A percentile compares a stretch with the other conserved stretches of the same genome.
phyloP scores from a whole-genome alignment of 306 rosid species.

The Abrus pulchellus region DNA sequence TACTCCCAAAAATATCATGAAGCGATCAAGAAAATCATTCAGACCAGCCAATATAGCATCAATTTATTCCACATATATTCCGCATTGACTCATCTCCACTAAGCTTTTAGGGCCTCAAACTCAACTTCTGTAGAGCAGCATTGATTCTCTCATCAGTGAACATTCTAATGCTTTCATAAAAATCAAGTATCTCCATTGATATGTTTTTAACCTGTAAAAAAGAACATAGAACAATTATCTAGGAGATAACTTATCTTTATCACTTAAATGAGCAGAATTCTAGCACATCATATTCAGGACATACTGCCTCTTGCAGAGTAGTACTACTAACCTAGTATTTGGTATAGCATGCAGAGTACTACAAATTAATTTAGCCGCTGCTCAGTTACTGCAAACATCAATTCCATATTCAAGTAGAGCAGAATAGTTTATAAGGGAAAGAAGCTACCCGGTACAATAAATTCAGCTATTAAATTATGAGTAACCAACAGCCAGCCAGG shows the following conservation, averaged over 20 bases:
- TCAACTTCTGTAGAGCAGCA: constrained; percentile 77
- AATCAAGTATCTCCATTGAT: constrained; percentile 91
- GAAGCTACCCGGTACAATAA: not conserved
- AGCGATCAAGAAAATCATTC: constrained; percentile 8
- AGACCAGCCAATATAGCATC: not conserved
- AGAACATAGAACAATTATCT: not conserved
- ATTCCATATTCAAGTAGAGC: constrained; percentile 7
- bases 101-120: constrained; percentile 54
- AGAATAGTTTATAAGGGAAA: not conserved
- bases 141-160: constrained; percentile 66
- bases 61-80: constrained; percentile 26
- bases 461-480: not conserved
- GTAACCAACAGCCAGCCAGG: not conserved
- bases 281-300: constrained; percentile 1
- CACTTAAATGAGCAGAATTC: constrained; percentile 28
- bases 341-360: not conserved
- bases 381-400: not conserved
- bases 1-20: not conserved
- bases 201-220: constrained; percentile 87
- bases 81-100: not conserved
- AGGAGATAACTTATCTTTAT: not conserved
- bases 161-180: constrained; percentile 74
- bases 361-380: not conserved
- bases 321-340: not conserved
- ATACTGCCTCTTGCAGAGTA: not conserved